phyloP scores from a whole-genome alignment of 164 flowering plant species.

The Akebia trifoliata region DNA sequence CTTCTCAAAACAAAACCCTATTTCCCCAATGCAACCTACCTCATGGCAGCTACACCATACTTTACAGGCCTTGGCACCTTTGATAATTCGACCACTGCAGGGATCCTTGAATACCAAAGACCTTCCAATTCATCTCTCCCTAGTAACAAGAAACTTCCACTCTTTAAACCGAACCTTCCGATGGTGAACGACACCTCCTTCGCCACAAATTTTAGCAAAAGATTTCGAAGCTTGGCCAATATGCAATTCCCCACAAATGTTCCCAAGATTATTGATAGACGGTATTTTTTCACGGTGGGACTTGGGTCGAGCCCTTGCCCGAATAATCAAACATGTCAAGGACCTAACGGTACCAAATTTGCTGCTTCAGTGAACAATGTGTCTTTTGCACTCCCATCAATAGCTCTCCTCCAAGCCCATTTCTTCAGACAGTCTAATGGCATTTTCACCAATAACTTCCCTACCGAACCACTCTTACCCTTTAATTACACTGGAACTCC shows the following conservation, averaged over 20 bases:
- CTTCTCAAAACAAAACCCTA: conserved; percentile 29
- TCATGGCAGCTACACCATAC: conserved; percentile 38
- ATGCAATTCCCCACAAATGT: conserved; percentile 38
- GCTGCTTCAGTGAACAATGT: conserved; percentile 43
- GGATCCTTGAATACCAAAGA: conserved; percentile 38
- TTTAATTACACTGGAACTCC: conserved; percentile 41
- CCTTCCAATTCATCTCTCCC: no score
- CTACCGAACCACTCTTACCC: conserved; percentile 35
- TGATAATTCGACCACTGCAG: conserved; percentile 39
- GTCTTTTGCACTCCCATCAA: conserved; percentile 37
- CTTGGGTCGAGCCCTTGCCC: conserved; percentile 32
- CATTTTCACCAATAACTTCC: conserved; percentile 33
- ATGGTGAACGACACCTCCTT: conserved; percentile 26
- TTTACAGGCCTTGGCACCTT: conserved; percentile 28
- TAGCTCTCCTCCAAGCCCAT: conserved; percentile 41
- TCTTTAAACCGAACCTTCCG: conserved; percentile 27
- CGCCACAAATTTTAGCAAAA: conserved; percentile 23
- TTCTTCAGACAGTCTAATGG: conserved; percentile 25
- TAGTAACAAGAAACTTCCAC: no score
- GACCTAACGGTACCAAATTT: conserved; percentile 34
- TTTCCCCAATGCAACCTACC: conserved; percentile 30
- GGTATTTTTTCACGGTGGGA: conserved; percentile 34
- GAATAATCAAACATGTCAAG: conserved; percentile 21
- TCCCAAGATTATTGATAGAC: conserved; percentile 29
- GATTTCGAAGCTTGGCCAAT: conserved; percentile 31